Percentiles rank a stretch among this genome's conserved stretches.
Conservation (phyloP, 495 filamentous ascomycete genomes). For the Terfezia claveryi region DNA sequence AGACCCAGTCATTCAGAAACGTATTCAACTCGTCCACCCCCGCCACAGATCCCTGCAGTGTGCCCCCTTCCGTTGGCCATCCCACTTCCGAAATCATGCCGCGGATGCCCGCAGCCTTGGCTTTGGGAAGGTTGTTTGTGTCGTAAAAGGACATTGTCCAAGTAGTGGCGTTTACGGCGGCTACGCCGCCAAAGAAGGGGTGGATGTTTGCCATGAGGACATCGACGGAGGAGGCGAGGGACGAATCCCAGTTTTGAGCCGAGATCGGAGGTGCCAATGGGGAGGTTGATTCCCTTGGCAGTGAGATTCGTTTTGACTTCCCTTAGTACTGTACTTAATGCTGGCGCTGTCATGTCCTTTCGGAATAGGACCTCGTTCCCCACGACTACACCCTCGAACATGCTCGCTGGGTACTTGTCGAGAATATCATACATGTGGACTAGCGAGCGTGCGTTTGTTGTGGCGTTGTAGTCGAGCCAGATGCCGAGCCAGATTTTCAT, state of each 20-base stretch:
- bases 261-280: conserved; percentile 74
- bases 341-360: conserved; percentile 39
- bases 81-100: conserved; percentile 75
- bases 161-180: conserved; percentile 39
- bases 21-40: conserved; percentile 66
- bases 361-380: conserved; percentile 90
- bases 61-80: conserved; percentile 70
- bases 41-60: conserved; percentile 40
- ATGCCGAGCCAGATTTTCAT: conserved; percentile 93
- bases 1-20: conserved; percentile 75
- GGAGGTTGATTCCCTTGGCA: conserved; percentile 36
- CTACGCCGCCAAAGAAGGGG: conserved; percentile 80
- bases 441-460: conserved; percentile 65
- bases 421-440: conserved; percentile 61
- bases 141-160: conserved; percentile 81
- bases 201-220: conserved; percentile 93
- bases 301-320: conserved; percentile 53
- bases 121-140: conserved; percentile 36
- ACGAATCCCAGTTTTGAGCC: conserved; percentile 66
- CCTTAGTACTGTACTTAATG: conserved; percentile 42
- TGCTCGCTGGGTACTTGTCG: conserved; percentile 37
- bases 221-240: conserved; percentile 47
- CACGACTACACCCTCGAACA: conserved; percentile 69
- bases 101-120: conserved; percentile 30
- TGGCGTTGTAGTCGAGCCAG: conserved; percentile 70